Evolutionary conservation across 2,329 filamentous ascomycete genomes (phyloP), one percentile per base, ranked within the genome.

Genomic region (Zymoseptoria ardabiliae): DNA sequence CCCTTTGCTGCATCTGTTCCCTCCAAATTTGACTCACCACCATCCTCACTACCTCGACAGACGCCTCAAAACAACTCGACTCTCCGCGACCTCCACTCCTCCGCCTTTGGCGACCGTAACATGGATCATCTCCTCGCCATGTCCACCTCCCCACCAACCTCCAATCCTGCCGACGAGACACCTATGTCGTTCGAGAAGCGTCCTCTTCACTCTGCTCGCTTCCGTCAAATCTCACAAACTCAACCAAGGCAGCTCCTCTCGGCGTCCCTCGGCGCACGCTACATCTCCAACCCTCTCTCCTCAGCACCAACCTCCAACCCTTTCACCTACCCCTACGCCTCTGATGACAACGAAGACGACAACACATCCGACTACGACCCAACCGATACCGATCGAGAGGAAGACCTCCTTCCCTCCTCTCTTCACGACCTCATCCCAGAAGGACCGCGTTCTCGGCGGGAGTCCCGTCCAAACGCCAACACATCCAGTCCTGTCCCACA

Each of bases 1-100:
- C 91, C 92, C 23, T 91, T 95, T 74, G 92, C 93, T 7, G 90
- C 92, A 0, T 97, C 93, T 0, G 89, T 97, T 10, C 94, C 94
- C 9, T 90, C 91, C 55, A 90, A 93, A 68, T 97, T 97, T 69
- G 90, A 90, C 13, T 91, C 91, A 4, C 88, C 91, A 2, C 84
- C 87, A 1, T 91, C 90, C 0, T 80, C 78, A 1, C 74, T 76
- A 58, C 81, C 91, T 49, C 85, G 79, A 6, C 75, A 77, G 51
- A 63, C 69, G 4, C 70, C 70, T 50, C 66, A 72, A 23, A 69
- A 69, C 48, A 74, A 69, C 50, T 68, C 66, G 13, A 68, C 71
- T n/a, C 80, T 81, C 63, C 83, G 80, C 61, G 85, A 81, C 65
- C 79, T 85, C 22, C 82, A 85, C 59, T 81, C 81, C 82, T 87